Base-by-base conservation (phyloP, 495 filamentous ascomycete species). In the Tuber microsphaerosporum region DNA sequence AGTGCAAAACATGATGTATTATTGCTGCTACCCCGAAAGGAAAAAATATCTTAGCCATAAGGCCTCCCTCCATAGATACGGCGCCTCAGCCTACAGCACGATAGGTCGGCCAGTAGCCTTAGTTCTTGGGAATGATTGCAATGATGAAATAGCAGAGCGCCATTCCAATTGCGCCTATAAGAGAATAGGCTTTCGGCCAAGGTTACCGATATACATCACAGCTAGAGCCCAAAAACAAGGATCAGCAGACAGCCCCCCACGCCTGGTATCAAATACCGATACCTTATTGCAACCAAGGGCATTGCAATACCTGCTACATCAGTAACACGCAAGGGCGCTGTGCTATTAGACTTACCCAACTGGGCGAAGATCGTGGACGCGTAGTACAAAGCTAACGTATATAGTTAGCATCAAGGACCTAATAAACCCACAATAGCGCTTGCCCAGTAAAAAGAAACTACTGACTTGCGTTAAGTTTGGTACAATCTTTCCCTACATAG, bases 261-360 rank as follows among this genome's bases (percentile, higher is more conserved):
- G 48, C 75, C 43, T 34, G 51, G 72, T 8, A 72, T 26, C 4
- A 71, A 48, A 42, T 69, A 71, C 34, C 34, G 34, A 37, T 43
- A 69, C 45, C 72, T 70, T 75, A 78, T 69, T 70, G 91, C 92
- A 43, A 87, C 88, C 74, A 91, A 61, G 77, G 90, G 88, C 88
- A 93, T 91, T 80, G 90, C 90, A 76, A 94, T 91, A 45, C 92
- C 91, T 46, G 93, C 91, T 0, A 94, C 92, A 46, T 92, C 92
- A 0, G 92, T 94, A 6, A 92, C 92, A 6, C 94, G 87, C 14
- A 94, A 88, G 0, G 89, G 90, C 10, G 87, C 89, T 0, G 90
- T 88, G 79, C 87, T 93, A 70, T 84, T 82, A 79, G 81, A 84
- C 48, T 93, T 85, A 4, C 92, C 92, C 2, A 95, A 87, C 61